Evolutionary conservation across 2,329 filamentous ascomycete species (phyloP), one percentile per base, ranked within the genome.

Genomic region (Intubia oerlemansii): DNA sequence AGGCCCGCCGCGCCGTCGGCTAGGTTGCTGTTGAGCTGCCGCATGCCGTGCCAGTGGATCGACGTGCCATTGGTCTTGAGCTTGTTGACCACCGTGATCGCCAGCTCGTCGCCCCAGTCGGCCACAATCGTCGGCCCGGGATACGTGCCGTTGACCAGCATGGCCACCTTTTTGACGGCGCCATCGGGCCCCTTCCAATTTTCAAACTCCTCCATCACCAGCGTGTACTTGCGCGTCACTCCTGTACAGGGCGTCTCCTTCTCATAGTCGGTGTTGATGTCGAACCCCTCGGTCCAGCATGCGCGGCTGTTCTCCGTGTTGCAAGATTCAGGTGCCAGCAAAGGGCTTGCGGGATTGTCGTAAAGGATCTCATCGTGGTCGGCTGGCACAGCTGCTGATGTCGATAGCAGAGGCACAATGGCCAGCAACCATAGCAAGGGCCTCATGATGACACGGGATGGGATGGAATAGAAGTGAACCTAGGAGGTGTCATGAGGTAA

Each of bases 11-110:
- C 47, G 10, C 47, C 47, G 19, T 50, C 47, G 27, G 43, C 40
- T 20, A 48, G 38, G 24, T 43, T 45, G 8, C 36, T 44, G 32
- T 42, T 36, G 6, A 41, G 32, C 32, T 46, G 44, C 12, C 45
- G 41, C 11, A 50, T 39, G 3, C 48, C 48, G 32, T 50, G 48
- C 47, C 46, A 50, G 38, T 50, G 48, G 10, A 50, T 41, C 2
- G 43, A 40, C 1, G 44, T 47, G 2, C 47, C 38, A 14, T 40
- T 40, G 13, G 11, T 24, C n/a, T 26, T 17, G 19, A 40, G 33
- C 6, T 34, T 33, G 33, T 40, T 40, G 17, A 29, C 12, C 3
- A 40, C 38, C 3, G 36, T 40, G 13, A 40, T 17, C 2, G 17
- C 11, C 9, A 40, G 11, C 3, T 4, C 17, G 25, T 40, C 38